Evolutionary conservation across 1,284 basidiomycete species (phyloP), one percentile per base, ranked within the genome.

Genomic region (Kalmanozyma brasiliensis): DNA sequence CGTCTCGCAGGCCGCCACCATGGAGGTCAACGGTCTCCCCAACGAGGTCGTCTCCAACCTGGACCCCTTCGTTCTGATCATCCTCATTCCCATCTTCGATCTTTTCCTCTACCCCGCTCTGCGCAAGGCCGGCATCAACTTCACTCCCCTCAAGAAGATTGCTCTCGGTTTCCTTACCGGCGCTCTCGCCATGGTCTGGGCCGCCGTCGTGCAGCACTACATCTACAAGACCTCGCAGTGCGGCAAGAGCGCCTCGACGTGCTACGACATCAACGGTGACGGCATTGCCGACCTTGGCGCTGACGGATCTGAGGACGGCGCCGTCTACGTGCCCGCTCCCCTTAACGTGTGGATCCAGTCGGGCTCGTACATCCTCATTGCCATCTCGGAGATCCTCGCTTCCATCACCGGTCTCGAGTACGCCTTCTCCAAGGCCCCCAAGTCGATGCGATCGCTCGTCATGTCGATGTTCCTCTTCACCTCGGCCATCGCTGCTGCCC

Each of bases 11-110:
- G 82, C 81, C 10, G 79, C 80, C 40, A 82, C 81, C 44, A 85
- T 86, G 84, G 76, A 83, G 23, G 88, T 88, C 2, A 85, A 91
- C 73, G 90, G 90, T 55, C 73, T 84, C 6, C 92, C 91, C 9
- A 93, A 93, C 79, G 91, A 93, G 77, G 59, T 93, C 37, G 83
- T 92, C 60, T 90, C 89, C 43, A 92, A 92, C 82, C 84, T 92
- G 47, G 89, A 93, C 77, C 91, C 91, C 3, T 84, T 93, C 48
- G 78, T 81, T 38, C 83, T 85, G 52, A 80, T 85, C 58, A 73
- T 85, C 51, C 74, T 82, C 45, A 81, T 84, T 17, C 84, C 85
- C 35, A 68, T 85, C 58, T 78, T 85, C 63, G 85, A 83, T 61
- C 82, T 80, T 37, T 66, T 77, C 66, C 87, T 91, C 73, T 94